Evolutionary conservation across 2,329 filamentous ascomycete species (phyloP).

Genomic region (Hymenoscyphus infarciens): DNA sequence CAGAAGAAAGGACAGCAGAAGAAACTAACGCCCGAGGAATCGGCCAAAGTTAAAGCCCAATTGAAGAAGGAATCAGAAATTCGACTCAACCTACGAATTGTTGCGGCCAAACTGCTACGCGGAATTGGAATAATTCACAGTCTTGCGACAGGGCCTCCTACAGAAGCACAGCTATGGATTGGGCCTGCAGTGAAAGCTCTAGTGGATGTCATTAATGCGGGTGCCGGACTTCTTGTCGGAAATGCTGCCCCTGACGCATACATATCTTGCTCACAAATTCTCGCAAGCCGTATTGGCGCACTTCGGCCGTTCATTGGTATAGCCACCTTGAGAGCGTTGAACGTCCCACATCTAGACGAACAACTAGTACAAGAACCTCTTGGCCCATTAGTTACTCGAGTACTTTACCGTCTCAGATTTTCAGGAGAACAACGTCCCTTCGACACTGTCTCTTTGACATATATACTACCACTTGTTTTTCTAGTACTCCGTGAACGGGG

Average conservation of each 20-base stretch:
- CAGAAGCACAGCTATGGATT: conserved; percentile 84
- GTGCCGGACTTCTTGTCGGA: conserved; percentile 77
- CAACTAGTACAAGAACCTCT: conserved; percentile 76
- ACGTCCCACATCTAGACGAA: conserved; percentile 67
- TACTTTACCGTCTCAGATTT: conserved; percentile 87
- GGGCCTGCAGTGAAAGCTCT: conserved; percentile 73
- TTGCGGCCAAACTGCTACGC: conserved; percentile 70
- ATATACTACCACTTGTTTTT: conserved; percentile 79
- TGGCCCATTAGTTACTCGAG: conserved; percentile 77
- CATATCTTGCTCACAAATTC: conserved; percentile 72
- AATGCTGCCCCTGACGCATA: conserved; percentile 76
- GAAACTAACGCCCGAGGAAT: conserved; percentile 87
- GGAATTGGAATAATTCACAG: conserved; percentile 83
- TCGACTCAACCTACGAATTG: conserved; percentile 63
- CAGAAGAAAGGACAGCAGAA: conserved; percentile 88
- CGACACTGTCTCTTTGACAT: conserved; percentile 81
- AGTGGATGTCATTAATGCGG: conserved; percentile 71
- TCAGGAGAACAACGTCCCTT: conserved; percentile 91
- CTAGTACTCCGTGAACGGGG: conserved; percentile 76
- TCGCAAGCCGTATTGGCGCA: conserved; percentile 69
- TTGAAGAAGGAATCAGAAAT: conserved; percentile 82
- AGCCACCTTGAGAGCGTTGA: conserved; percentile 77
- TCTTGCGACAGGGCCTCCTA: conserved; percentile 83
- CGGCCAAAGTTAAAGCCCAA: conserved; percentile 85
- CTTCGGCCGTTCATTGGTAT: conserved; percentile 82